Base-by-base conservation (phyloP, 148 eudicot genomes). In the Silene conica region DNA sequence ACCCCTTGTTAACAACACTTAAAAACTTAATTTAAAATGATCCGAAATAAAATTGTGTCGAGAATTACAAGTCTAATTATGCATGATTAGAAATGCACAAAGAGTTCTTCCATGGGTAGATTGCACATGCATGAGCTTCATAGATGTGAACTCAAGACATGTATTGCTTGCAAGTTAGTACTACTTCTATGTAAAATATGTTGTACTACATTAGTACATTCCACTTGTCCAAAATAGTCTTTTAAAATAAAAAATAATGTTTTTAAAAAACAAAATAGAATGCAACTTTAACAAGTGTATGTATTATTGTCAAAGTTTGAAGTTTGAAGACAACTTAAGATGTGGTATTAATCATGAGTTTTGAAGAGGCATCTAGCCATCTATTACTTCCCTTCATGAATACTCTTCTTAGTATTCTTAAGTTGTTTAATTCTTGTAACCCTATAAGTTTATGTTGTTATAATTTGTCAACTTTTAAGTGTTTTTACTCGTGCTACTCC, bases 121-220 rank as follows among this genome's bases (percentile, higher is more conserved):
- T 38, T 8, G 20, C 82, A 80, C 78, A 79, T 74, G 78, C 38
- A n/a, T 13, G 6, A 74, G 58, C 73, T 69, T 62, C 72, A 71
- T 19, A 43, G 28, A 18, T 34, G 67, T 78, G 71, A 45, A 54
- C 65, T 46, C 52, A 52, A 6, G 55, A 74, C 66, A 62, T 15
- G 22, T 52, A 41, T 74, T 38, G 57, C 28, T 69, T 68, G 31
- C 69, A 46, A 58, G 70, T 43, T 43, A 62, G 0, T 41, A 46
- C 28, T 20, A 15, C 48, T n/a, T n/a, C n/a, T 26, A 68, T 13
- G 56, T 48, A 68, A 67, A 38, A n/a, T 67, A 67, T 52, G 14
- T 23, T 25, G 69, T 34, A 16, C 43, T 34, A 16, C 43, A 38
- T 9, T 38, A 6, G 55, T 67, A 18, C 8, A 48, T 22, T 68